Evolutionary conservation across 2,329 filamentous ascomycete genomes (phyloP).

Genomic region (Capronia coronata): DNA sequence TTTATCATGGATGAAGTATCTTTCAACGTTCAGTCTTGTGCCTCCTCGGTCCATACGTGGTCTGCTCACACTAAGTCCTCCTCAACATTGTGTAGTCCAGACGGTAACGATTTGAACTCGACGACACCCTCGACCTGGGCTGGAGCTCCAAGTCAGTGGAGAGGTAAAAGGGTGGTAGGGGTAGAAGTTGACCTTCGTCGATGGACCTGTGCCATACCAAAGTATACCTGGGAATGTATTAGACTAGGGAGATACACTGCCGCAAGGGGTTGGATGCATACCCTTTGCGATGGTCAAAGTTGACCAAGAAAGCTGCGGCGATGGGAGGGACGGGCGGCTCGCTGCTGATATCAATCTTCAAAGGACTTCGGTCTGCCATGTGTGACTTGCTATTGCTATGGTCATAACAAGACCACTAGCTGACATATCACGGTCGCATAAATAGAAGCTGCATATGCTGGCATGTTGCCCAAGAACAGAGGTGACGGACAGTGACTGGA

Average conservation of each 20-base stretch:
- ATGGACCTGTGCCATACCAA: constrained; percentile 78
- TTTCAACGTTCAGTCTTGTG: constrained; percentile 32
- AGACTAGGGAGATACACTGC: constrained; percentile 1
- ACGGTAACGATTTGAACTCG: constrained; percentile 94
- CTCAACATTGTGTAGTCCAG: constrained; percentile 79
- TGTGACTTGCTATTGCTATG: neutral
- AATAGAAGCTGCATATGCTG: neutral
- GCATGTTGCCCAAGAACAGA: too few species aligned
- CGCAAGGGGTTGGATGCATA: constrained; percentile 41
- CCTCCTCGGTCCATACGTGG: neutral
- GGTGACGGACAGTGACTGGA: too few species aligned
- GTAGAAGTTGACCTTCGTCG: constrained; percentile 47
- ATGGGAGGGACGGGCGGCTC: constrained; percentile 41
- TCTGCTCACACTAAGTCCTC: constrained; percentile 63
- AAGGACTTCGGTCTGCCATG: constrained; percentile 8
- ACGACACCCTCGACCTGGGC: constrained; percentile 72
- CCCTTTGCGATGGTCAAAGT: constrained; percentile 87
- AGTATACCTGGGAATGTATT: constrained; percentile 54
- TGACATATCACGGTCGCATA: neutral
- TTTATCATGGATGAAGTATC: constrained; percentile 83
- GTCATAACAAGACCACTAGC: constrained; percentile 2
- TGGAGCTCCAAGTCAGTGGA: constrained; percentile 28
- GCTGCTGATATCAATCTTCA: constrained; percentile 18
- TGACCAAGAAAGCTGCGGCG: constrained; percentile 77
- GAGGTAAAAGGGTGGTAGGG: constrained; percentile 10